Conservation (phyloP, 2,329 filamentous ascomycete genomes). For the Alternaria hordeiaustralica region DNA sequence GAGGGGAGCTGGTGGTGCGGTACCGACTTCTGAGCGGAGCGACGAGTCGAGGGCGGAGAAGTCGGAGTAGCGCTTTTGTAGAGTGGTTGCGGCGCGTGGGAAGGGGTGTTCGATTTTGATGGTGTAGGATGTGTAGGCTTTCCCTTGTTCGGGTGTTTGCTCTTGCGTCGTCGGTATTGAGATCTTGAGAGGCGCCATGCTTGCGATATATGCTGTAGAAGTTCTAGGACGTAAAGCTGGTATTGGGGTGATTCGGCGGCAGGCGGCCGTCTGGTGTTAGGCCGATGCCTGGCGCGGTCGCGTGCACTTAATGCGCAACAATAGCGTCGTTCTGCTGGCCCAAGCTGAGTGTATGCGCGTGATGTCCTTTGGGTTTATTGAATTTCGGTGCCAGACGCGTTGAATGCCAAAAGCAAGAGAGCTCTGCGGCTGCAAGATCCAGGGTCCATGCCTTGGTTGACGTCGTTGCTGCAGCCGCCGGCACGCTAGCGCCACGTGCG, state of each 20-base stretch:
- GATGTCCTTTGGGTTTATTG: background rate
- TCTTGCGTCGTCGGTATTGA: constrained; percentile 58
- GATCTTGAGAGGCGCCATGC: constrained; percentile 56
- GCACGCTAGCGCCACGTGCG: constrained; percentile 25
- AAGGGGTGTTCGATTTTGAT: constrained; percentile 78
- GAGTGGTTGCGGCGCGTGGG: constrained; percentile 75
- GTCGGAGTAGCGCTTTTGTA: constrained; percentile 84
- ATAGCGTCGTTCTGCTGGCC: background rate
- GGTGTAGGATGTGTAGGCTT: constrained; percentile 79
- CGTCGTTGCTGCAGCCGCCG: constrained; percentile 20
- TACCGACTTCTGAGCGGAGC: constrained; percentile 66
- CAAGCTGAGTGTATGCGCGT: background rate
- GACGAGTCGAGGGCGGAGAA: constrained; percentile 71
- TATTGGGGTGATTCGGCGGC: background rate
- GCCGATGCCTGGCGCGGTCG: constrained; percentile 10
- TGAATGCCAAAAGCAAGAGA: background rate
- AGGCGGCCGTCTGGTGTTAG: constrained; percentile 2
- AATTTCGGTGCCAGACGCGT: background rate
- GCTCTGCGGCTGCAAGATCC: background rate
- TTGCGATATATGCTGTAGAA: background rate
- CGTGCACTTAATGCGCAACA: constrained; percentile 7
- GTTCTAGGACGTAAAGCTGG: background rate
- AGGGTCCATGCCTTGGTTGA: constrained; percentile 9
- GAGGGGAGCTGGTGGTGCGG: constrained; percentile 69
- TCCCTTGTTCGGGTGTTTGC: constrained; percentile 56